A percentile compares a stretch with the other conserved stretches of the same genome.
Conservation (phyloP, 2,329 filamentous ascomycete species). For the Xylariales sp. region DNA sequence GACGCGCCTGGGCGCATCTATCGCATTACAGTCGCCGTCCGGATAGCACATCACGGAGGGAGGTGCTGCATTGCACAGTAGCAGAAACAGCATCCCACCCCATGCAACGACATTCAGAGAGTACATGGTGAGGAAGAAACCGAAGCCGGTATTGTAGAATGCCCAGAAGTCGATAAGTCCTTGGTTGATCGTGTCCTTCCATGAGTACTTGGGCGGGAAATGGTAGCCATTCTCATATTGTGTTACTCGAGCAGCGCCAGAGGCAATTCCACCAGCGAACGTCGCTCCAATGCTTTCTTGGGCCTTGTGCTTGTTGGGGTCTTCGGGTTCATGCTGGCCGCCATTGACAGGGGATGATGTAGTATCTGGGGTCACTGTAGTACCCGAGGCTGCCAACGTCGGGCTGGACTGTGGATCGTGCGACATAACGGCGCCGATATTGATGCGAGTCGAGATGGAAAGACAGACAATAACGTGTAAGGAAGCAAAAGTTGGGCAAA, state of each 20-base stretch:
- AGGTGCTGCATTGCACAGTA: conserved; percentile 70
- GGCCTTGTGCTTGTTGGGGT: conserved; percentile 11
- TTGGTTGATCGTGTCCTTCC: conserved; percentile 53
- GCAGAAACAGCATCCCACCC: conserved; percentile 86
- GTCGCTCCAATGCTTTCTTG: conserved; percentile 18
- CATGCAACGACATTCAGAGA: conserved; percentile 79
- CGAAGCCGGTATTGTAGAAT: conserved; percentile 70
- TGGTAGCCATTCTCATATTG: conserved; percentile 60
- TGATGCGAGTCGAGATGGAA: too few species aligned
- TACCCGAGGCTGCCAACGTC: too few species aligned
- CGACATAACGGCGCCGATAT: too few species aligned
- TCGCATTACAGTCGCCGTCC: conserved; percentile 61
- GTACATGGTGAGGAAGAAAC: conserved; percentile 75
- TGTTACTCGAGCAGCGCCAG: conserved; percentile 15
- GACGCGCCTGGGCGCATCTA: conserved; percentile 61
- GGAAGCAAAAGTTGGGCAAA: too few species aligned
- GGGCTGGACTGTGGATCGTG: too few species aligned
- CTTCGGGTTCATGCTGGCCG: background rate
- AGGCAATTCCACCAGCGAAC: conserved; percentile 29
- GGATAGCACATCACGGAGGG: conserved; percentile 65
- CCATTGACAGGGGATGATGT: too few species aligned
- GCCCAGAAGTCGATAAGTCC: conserved; percentile 61
- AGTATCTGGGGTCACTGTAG: too few species aligned
- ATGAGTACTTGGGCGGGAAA: conserved; percentile 57
- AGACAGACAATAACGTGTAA: too few species aligned